Evolutionary conservation across 116 monocot species (phyloP), one percentile per base, ranked within the genome.

Genomic region (Trichopus zeylanicus): DNA sequence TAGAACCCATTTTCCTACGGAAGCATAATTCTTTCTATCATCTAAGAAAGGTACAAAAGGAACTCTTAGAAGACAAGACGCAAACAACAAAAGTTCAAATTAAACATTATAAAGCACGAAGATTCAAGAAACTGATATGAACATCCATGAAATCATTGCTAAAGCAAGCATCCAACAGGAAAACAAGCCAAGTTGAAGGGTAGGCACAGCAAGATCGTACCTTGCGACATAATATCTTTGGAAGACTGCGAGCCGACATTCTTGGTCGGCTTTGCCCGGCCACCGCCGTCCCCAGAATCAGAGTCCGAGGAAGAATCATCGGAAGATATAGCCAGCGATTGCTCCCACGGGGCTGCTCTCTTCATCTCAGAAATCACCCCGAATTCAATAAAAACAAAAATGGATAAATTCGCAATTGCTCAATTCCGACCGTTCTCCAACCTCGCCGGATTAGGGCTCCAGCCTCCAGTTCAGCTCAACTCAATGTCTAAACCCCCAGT

Each of bases 351-450:
- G 21, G 70, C 76, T 31, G 76, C 62, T 53, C 80, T 69, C 64
- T 84, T 80, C 84, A 80, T 80, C 63, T 59, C 35, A 12, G 15
- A 66, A n/a, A n/a, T n/a, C n/a, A n/a, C n/a, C n/a, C n/a, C n/a
- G n/a, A n/a, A n/a, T n/a, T n/a, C n/a, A n/a, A n/a, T n/a, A n/a
- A n/a, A n/a, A n/a, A n/a, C n/a, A n/a, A n/a, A n/a, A n/a, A n/a
- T n/a, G n/a, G n/a, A n/a, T n/a, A n/a, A n/a, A n/a, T n/a, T n/a
- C n/a, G n/a, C n/a, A n/a, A n/a, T n/a, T n/a, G n/a, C n/a, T n/a
- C 42, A 42, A 28, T 28, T 57, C 34, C 30, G 57, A 67, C 47
- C 48, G n/a, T n/a, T n/a, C n/a, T n/a, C n/a, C n/a, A n/a, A n/a
- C n/a, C n/a, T n/a, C n/a, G n/a, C n/a, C n/a, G n/a, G n/a, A n/a